A percentile compares a stretch with the other conserved stretches of the same genome.
phyloP scores from a whole-genome alignment of 176 grass and related monocot genomes.

The Lolium rigidum region DNA sequence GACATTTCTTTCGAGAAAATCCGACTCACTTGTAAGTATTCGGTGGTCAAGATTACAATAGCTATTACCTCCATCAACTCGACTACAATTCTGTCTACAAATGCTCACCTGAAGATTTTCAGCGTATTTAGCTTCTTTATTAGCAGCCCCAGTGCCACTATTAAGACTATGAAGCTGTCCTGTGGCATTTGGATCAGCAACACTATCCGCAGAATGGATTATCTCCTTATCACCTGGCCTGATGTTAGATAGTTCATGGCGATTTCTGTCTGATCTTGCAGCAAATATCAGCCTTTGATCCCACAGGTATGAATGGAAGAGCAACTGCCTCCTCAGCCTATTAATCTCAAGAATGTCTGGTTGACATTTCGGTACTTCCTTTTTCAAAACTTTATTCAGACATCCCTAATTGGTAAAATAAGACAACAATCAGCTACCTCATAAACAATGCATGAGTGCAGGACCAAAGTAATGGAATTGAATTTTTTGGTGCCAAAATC shows the following conservation, averaged over 20 bases:
- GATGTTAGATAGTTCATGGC: conserved; percentile 46
- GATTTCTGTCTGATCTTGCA: conserved; percentile 53
- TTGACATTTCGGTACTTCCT: conserved; percentile 65
- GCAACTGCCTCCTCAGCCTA: conserved; percentile 83
- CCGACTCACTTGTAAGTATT: conserved; percentile 43
- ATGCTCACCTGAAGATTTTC: conserved; percentile 48
- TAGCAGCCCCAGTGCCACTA: conserved; percentile 34
- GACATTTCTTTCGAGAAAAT: conserved; percentile 57
- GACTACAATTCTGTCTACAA: conserved; percentile 32
- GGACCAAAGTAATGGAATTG: not conserved
- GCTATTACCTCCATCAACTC: conserved; percentile 41
- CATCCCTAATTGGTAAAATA: conserved; percentile 60
- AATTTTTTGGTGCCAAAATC: not conserved
- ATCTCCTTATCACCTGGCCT: conserved; percentile 55
- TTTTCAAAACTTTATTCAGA: conserved; percentile 80
- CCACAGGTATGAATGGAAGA: conserved; percentile 90
- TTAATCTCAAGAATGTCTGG: conserved; percentile 96
- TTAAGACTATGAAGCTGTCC: conserved; percentile 56
- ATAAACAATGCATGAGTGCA: conserved; percentile 25
- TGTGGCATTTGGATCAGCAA: conserved; percentile 46
- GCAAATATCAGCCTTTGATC: conserved; percentile 74
- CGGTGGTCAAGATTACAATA: conserved; percentile 34
- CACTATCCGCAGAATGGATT: conserved; percentile 49
- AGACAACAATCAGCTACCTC: conserved; percentile 32
- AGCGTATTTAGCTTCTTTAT: conserved; percentile 46